Evolutionary conservation across 305 asterid species (phyloP), one percentile per base, ranked within the genome.

Genomic region (Nicotiana rustica): DNA sequence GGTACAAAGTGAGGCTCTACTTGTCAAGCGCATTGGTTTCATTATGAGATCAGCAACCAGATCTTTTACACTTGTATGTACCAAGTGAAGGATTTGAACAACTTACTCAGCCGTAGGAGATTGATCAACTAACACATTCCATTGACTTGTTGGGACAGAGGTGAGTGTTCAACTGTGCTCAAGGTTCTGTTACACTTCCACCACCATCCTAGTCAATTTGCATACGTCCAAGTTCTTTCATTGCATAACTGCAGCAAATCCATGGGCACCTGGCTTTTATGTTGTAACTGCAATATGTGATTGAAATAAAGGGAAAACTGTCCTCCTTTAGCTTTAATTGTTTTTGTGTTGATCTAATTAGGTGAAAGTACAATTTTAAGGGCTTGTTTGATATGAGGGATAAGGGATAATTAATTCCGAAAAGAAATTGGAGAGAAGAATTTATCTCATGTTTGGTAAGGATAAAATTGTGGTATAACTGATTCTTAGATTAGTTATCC

Each of bases 31-130:
- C 19, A 25, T 75, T 55, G 59, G 64, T 75, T 52, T 6, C 79
- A 52, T 25, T 25, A 75, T 75, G 65, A 75, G 36, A 52, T 52
- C 35, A 8, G 29, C 17, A 8, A 75, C 41, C 15, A 52, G 44
- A 75, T 52, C 80, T 52, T 25, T 52, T 6, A 36, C 80, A 25
- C 64, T 52, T 75, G 15, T 75, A 47, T 25, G 21, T 21, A 15
- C 62, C 79, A 73, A 21, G 41, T 73, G 79, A 47, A 73, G 38
- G 25, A 47, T 73, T 41, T 70, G 79, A 71, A 21, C 60, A 18
- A 18, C 38, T 12, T 41, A 71, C 60, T 71, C 78, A 19, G 59
- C 38, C 78, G 1, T 47, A 71, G 61, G 78, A 71, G 60, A 56
- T 21, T 25, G 25, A 25, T 73, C 79, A 25, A 73, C 79, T 49